Evolutionary conservation across 306 rosid species (phyloP).

Genomic region (Medicago lupulina): DNA sequence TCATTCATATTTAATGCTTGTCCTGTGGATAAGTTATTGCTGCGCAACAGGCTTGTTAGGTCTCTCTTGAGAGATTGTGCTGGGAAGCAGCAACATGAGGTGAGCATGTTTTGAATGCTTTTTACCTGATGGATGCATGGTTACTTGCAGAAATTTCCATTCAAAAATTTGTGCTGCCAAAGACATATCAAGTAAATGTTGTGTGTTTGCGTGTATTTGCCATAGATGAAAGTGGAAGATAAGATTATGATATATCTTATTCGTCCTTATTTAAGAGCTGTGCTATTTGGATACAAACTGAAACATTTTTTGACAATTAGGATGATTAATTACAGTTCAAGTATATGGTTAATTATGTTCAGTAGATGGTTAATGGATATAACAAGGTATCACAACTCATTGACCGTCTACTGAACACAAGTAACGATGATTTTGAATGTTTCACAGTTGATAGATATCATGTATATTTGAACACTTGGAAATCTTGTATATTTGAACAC

Average conservation of each 20-base stretch:
- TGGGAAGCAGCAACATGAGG: conserved; percentile 78
- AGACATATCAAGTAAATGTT: conserved; percentile 28
- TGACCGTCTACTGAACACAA: not conserved
- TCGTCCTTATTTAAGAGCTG: not conserved
- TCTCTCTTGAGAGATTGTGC: conserved; percentile 78
- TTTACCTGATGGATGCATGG: conserved; percentile 1
- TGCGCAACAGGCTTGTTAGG: conserved; percentile 76
- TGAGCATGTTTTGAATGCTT: conserved; percentile 43
- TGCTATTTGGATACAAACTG: not conserved
- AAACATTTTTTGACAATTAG: not conserved
- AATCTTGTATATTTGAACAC: no score
- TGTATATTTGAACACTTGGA: no score
- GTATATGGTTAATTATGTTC: no score
- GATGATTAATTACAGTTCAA: not conserved
- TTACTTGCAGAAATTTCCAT: conserved; percentile 3
- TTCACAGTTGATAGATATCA: not conserved
- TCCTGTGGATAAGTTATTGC: conserved; percentile 51
- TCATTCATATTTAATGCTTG: conserved; percentile 61
- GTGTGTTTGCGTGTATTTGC: not conserved
- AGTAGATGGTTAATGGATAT: no score
- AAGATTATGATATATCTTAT: not conserved
- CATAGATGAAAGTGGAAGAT: not conserved
- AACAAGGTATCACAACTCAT: no score
- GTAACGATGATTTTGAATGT: not conserved
- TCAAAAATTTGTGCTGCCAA: conserved; percentile 24